These are phyloP conservation scores for Kwoniella europaea DNA, from an alignment of 768 basidiomycete genomes.

Conservation along the genomic window DNA sequence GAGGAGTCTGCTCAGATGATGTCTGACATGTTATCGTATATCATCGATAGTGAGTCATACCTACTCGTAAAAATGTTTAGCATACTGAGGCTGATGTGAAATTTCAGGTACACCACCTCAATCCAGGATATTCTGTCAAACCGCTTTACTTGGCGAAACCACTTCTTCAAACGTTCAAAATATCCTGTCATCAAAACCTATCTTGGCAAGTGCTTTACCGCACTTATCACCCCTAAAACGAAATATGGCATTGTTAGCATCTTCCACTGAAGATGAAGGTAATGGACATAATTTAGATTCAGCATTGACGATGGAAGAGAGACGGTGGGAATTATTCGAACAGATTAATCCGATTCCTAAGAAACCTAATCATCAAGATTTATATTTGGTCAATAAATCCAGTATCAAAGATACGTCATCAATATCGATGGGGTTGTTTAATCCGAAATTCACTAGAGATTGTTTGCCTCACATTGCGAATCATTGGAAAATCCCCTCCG, in stretches of 20 bases:
- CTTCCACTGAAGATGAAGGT: conserved; percentile 1
- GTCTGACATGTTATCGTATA: conserved; percentile 39
- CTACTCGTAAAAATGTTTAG: not conserved
- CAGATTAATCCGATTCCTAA: conserved; percentile 34
- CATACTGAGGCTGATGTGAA: conserved; percentile 5
- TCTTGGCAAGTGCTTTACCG: conserved; percentile 26
- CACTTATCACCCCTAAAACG: conserved; percentile 31
- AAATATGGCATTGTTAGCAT: conserved; percentile 24
- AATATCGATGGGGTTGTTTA: conserved; percentile 40
- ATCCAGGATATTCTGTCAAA: conserved; percentile 35
- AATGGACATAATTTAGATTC: conserved; percentile 12
- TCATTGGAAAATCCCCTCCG: not conserved
- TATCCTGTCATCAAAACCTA: conserved; percentile 14
- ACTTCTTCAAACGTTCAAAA: conserved; percentile 22
- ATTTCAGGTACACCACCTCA: conserved; percentile 34
- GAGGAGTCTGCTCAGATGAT: not conserved
- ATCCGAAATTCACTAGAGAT: conserved; percentile 43
- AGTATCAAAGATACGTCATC: conserved; percentile 38
- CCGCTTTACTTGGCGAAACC: conserved; percentile 37
- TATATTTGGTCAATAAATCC: conserved; percentile 31
- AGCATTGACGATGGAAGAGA: conserved; percentile 39
- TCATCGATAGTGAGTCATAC: conserved; percentile 42
- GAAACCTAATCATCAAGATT: conserved; percentile 25
- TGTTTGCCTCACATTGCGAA: conserved; percentile 20
- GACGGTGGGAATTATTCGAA: conserved; percentile 51